Evolutionary conservation across 768 basidiomycete species (phyloP), one percentile per base, ranked within the genome.

Genomic region (Boletus patriciae): DNA sequence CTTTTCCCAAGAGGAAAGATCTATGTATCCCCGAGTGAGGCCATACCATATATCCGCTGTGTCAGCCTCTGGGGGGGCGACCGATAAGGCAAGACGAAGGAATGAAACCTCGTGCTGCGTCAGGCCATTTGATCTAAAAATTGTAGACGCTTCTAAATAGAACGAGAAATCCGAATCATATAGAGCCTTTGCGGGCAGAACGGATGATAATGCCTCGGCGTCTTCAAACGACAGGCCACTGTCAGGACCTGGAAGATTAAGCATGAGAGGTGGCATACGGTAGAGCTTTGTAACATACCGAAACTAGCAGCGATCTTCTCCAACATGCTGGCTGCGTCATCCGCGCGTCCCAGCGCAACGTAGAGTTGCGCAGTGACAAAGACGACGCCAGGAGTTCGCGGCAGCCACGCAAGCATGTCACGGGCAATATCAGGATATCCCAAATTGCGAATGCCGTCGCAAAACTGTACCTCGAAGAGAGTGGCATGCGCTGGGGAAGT

Each of bases 41-140:
- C 78, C 86, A 58, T 78, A 80, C 94, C 94, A 96, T 23, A 98
- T 71, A n/a, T 85, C 78, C 45, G 82, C 77, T 11, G 83, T 84
- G 60, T 87, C 83, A 18, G 72, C 71, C 19, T 76, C 80, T 31
- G 72, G 62, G 19, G 81, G 77, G 7, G 84, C 84, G 49, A 81
- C 80, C n/a, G 88, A 86, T 57, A 97, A 79, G 11, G 95, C 92
- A 34, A 92, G 77, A 61, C 87, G 84, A 46, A 88, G 83, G 68
- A 96, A 98, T 23, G 74, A 70, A 33, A 90, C 83, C 62, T 93
- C 87, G 31, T 88, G 78, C 23, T 76, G 76, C 31, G 85, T 77
- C 50, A 82, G 70, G 33, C 74, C 75, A 23, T 75, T 76, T 46
- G 79, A 74, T 62, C 85, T 88, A 76, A 93, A 97, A 11, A 95